Base-by-base conservation (phyloP, 2,329 filamentous ascomycete genomes). In the Aspergillus cejpii region DNA sequence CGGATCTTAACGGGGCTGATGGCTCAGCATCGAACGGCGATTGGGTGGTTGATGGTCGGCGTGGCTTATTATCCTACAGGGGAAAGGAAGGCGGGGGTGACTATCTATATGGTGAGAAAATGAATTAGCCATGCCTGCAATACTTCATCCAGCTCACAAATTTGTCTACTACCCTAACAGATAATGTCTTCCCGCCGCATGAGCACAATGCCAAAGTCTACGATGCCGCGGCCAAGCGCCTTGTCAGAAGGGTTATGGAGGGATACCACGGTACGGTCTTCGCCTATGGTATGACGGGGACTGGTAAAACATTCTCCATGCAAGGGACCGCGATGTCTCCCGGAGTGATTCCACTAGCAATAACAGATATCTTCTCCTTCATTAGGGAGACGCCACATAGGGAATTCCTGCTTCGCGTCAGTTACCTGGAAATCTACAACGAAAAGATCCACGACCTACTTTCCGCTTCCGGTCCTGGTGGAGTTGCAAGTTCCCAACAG, bases 291-390 rank as follows among this genome's bases (percentile, higher is more conserved):
- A 97, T 97, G 90, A 98, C 92, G 3, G 92, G 92, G 50, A 97
- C 92, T 0, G 92, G 92, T 56, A 98, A 98, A 73, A 98, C 92
- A 0, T 98, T 97, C 66, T 97, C 91, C 29, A 98, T 98, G 92
- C 92, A 98, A 72, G 92, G 92, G 57, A 98, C 92, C 8, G 89
- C 90, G 37, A 87, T 87, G 2, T 94, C 89, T 29, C 92, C 92
- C 1, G 92, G 92, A 71, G 92, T 98, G 21, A 98, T 98, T 44
- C 92, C 92, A 5, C 75, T 97, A 29, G 92, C 92, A 29, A 97
- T 98, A 57, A 97, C 92, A 51, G 92, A 98, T 63, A 98, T 98
- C 41, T 98, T 98, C 67, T 97, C 92, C 0, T 98, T 96, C 66
- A 98, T 98, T 56, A 84, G 92, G 46, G 92, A 98, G 70, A 97